phyloP scores from a whole-genome alignment of 768 basidiomycete species.

The Pleurotus eryngii region DNA sequence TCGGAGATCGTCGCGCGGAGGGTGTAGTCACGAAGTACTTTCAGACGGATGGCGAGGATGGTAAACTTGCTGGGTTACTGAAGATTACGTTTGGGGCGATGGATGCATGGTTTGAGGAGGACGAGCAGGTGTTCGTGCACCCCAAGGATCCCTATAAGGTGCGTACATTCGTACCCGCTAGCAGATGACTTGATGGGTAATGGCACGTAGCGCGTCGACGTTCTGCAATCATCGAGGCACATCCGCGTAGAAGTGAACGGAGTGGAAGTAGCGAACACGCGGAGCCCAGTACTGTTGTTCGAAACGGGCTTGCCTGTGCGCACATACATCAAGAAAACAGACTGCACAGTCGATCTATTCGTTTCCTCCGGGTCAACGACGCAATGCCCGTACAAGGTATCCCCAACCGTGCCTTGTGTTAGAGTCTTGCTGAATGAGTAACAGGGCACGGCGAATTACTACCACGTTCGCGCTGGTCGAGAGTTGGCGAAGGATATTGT shows the following conservation, averaged over 20 bases:
- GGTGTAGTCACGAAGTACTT: conserved; percentile 33
- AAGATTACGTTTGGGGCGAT: conserved; percentile 46
- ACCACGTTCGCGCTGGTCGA: conserved; percentile 40
- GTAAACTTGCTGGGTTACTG: conserved; percentile 40
- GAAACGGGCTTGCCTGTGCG: conserved; percentile 57
- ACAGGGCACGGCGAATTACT: conserved; percentile 61
- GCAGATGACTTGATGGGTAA: background rate
- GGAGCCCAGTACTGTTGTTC: conserved; percentile 48
- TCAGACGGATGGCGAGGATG: conserved; percentile 24
- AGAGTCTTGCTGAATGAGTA: background rate
- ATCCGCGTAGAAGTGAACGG: conserved; percentile 59
- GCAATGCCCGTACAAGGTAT: conserved; percentile 64
- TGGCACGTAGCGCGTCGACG: conserved; percentile 50
- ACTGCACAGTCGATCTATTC: conserved; percentile 50
- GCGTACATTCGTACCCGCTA: background rate
- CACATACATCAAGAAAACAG: conserved; percentile 59
- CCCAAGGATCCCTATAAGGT: conserved; percentile 74
- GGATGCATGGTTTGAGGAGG: conserved; percentile 71
- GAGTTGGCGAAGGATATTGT: conserved; percentile 48
- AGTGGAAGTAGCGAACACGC: conserved; percentile 60
- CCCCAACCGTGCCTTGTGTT: background rate
- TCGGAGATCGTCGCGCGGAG: conserved; percentile 34
- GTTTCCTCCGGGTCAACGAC: conserved; percentile 42
- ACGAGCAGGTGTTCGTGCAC: conserved; percentile 57
- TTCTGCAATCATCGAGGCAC: conserved; percentile 57